A percentile compares a stretch with the other conserved stretches of the same genome.
phyloP scores from a whole-genome alignment of 78 protist species.

The Dictyostelium intermedium region DNA sequence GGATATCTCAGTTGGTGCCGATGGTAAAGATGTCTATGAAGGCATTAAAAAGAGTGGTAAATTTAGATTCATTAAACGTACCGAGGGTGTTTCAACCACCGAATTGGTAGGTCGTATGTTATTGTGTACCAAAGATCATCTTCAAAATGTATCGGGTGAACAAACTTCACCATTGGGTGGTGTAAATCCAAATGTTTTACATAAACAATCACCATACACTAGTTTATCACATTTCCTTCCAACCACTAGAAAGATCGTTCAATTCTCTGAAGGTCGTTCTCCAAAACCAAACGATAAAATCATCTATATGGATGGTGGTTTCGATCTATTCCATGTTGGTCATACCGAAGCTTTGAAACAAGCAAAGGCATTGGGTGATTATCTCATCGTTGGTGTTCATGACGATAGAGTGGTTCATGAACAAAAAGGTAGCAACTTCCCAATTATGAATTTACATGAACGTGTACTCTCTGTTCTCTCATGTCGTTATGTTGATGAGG shows the following conservation, averaged over 20 bases:
- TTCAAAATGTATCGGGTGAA: not conserved
- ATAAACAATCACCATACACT: constrained; percentile 76
- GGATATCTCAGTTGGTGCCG: constrained; percentile 86
- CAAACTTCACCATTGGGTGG: not conserved
- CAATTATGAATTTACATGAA: constrained; percentile 96
- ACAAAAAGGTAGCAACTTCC: constrained; percentile 90
- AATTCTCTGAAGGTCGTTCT: constrained; percentile 80
- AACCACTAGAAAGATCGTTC: constrained; percentile 82
- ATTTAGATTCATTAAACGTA: constrained; percentile 75
- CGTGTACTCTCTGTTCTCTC: constrained; percentile 93
- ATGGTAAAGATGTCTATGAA: constrained; percentile 92
- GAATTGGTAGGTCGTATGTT: constrained; percentile 97
- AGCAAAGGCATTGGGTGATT: constrained; percentile 93
- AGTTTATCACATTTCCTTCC: constrained; percentile 85
- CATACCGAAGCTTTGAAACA: constrained; percentile 87
- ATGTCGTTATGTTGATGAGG: constrained; percentile 94
- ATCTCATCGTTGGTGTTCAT: constrained; percentile 95
- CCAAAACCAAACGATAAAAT: constrained; percentile 88
- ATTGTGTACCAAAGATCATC: constrained; percentile 89
- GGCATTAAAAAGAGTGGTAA: constrained; percentile 88
- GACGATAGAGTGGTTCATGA: constrained; percentile 83
- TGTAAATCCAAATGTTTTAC: constrained; percentile 46
- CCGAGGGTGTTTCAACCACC: constrained; percentile 93
- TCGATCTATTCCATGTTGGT: constrained; percentile 96
- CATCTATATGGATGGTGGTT: constrained; percentile 97